Evolutionary conservation across 768 basidiomycete genomes (phyloP), one percentile per base, ranked within the genome.

Genomic region (Naganishia antarctica): DNA sequence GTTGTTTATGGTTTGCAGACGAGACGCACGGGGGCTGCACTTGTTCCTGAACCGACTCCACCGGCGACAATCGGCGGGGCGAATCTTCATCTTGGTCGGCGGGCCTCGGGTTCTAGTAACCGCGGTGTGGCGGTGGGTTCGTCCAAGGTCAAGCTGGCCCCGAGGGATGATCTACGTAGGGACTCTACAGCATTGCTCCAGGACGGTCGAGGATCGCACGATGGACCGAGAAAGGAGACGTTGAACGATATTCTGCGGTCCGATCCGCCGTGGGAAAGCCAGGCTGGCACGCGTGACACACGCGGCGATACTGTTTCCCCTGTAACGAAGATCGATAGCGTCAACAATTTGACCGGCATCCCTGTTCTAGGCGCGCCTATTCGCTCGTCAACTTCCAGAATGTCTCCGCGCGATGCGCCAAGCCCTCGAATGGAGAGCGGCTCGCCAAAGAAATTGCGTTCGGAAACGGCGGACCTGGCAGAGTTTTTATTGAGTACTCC

Each of bases 401-500:
- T 44, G n/a, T 13, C 18, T 29, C 34, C 18, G 4, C n/a, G 41
- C 32, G 31, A 49, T 29, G 45, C 21, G 2, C 44, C 15, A 7
- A 23, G 59, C 18, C 23, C 18, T 4, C 13, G 41, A 32, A 44
- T 45, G 5, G 44, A 47, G 16, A 26, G 43, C 21, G n/a, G 13
- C 4, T 29, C 47, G 15, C 18, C 60, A 32, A 32, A 40, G 32
- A 37, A 18, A 8, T 16, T 49, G 25, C 49, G 34, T 32, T 51
- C 28, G 41, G 47, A 51, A 13, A 63, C 62, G 32, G 7, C 29
- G 44, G 34, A 37, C 9, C 25, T 64, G 29, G 63, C 63, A 2
- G 63, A 64, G 4, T 64, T 64, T 31, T 26, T 64, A 11, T 31
- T 26, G 29, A 58, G 59, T 32, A 64, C 63, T 2, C 34, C 63